phyloP scores from a whole-genome alignment of 495 filamentous ascomycete species.

The Articulospora tetracladia region DNA sequence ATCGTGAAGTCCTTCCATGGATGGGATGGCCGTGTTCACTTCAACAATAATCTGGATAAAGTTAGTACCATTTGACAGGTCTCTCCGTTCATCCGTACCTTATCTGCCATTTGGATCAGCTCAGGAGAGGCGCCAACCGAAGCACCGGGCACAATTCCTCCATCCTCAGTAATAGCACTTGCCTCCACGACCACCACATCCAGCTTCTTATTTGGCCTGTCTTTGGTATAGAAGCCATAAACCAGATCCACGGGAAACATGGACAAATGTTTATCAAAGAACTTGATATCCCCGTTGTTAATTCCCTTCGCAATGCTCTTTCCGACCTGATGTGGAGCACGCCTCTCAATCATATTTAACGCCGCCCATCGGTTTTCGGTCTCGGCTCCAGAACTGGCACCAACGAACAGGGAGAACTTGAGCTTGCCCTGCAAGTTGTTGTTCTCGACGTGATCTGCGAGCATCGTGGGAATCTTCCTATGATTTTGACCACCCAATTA shows the following conservation, averaged over 20 bases:
- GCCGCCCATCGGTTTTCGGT: conserved; percentile 88
- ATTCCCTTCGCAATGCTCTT: conserved; percentile 90
- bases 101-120: conserved; percentile 84
- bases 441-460: conserved; percentile 87
- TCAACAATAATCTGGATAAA: conserved; percentile 68
- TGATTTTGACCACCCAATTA: conserved; percentile 1
- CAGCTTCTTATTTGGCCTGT: conserved; percentile 67
- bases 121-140: conserved; percentile 85
- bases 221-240: conserved; percentile 76
- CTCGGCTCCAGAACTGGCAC: conserved; percentile 83
- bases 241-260: conserved; percentile 92
- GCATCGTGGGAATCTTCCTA: conserved; percentile 78
- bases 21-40: conserved; percentile 83
- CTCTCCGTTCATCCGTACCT: conserved; percentile 35
- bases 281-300: conserved; percentile 83
- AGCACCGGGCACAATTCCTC: conserved; percentile 85
- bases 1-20: conserved; percentile 86
- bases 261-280: conserved; percentile 89
- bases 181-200: conserved; percentile 88
- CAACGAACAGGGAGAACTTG: conserved; percentile 83
- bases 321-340: conserved; percentile 84
- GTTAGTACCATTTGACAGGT: neutral
- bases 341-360: conserved; percentile 84
- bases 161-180: conserved; percentile 86
- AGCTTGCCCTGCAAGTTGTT: conserved; percentile 81